These are phyloP conservation scores for Cardamine chenopodiifolia DNA, from an alignment of 345 rosid genomes.

Conservation along the genomic window DNA sequence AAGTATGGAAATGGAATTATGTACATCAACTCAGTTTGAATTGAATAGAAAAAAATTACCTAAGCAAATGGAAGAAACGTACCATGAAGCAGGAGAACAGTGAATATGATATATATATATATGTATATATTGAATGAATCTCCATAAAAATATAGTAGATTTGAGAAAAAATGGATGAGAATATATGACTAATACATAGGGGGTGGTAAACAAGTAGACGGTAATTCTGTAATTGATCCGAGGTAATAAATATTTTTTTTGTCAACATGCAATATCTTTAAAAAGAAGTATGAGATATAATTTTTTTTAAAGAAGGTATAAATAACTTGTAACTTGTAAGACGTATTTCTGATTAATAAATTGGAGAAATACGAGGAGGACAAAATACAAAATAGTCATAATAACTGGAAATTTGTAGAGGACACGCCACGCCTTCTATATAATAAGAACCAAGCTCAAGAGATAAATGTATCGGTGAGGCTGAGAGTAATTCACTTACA, in stretches of 20 bases:
- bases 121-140: no score
- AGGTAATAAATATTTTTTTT: not conserved
- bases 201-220: not conserved
- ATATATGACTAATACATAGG: no score
- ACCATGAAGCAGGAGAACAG: no score
- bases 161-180: no score
- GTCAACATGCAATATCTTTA: not conserved
- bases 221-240: not conserved
- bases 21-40: not conserved
- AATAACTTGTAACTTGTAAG: not conserved
- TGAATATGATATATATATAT: no score
- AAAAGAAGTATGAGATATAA: conserved; percentile 1
- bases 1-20: not conserved
- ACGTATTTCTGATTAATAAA: conserved; percentile 4
- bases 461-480: conserved; percentile 40
- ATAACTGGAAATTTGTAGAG: conserved; percentile 3
- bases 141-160: no score
- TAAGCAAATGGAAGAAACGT: no score
- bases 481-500: conserved; percentile 32
- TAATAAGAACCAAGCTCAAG: not conserved
- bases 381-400: not conserved
- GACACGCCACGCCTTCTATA: conserved; percentile 40
- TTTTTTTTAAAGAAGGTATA: no score
- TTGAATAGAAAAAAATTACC: not conserved
- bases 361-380: conserved; percentile 11